Conservation (phyloP, 2,329 filamentous ascomycete species). For the Colletotrichum cordylinicola region DNA sequence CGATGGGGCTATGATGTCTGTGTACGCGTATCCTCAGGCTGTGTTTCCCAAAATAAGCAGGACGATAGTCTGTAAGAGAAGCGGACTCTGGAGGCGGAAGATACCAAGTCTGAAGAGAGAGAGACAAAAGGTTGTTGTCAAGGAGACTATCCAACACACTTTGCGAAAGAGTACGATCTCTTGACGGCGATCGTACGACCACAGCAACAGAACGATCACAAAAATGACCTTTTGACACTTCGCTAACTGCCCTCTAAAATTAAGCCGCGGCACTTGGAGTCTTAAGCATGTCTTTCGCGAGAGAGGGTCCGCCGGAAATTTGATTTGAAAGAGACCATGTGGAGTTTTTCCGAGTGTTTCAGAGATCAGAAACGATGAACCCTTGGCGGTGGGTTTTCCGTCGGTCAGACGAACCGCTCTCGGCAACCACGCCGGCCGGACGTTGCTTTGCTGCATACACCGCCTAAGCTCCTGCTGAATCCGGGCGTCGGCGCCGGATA, state of each 20-base stretch:
- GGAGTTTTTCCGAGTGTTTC: background rate
- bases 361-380: background rate
- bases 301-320: background rate
- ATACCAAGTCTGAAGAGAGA: background rate
- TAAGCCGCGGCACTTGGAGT: background rate
- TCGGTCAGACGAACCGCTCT: background rate
- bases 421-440: background rate
- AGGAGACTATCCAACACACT: background rate
- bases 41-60: background rate
- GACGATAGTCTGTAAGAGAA: background rate
- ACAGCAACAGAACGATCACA: background rate
- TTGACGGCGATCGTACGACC: background rate
- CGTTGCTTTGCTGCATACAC: background rate
- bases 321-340: background rate
- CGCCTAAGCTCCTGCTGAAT: background rate
- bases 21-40: background rate
- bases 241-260: background rate
- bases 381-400: background rate
- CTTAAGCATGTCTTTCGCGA: background rate
- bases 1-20: fast-evolving
- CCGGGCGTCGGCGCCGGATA: background rate
- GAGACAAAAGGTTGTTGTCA: background rate
- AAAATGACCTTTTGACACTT: background rate
- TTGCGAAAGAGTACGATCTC: background rate
- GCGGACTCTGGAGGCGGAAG: background rate